Conservation (phyloP, 192 early-diverging fungal species). For the Gamsiella multidivaricata region DNA sequence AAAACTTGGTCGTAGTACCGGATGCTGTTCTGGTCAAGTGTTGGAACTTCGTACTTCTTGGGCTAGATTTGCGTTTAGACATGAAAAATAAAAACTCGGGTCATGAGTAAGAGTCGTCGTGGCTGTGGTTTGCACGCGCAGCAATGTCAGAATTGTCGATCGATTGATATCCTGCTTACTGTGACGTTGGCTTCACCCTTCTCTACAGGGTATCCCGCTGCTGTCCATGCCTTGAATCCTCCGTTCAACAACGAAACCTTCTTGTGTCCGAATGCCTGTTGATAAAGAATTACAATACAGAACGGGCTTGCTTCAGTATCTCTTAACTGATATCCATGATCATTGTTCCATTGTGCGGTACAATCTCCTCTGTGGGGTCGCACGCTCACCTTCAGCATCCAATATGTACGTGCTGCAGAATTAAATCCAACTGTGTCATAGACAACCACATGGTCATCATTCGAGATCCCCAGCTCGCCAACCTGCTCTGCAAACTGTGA, state of each 20-base stretch:
- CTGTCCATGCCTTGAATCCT: constrained; percentile 85
- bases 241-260: constrained; percentile 91
- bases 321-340: too few species aligned
- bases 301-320: too few species aligned
- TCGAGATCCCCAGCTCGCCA: constrained; percentile 80
- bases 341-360: too few species aligned
- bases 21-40: constrained; percentile 56
- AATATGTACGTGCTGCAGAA: constrained; percentile 89
- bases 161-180: constrained; percentile 35
- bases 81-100: background rate
- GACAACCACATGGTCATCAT: constrained; percentile 87
- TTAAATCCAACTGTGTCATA: constrained; percentile 88
- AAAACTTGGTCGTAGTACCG: constrained; percentile 61
- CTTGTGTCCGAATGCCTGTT: constrained; percentile 87
- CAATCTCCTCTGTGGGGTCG: too few species aligned
- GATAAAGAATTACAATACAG: too few species aligned
- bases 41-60: constrained; percentile 50
- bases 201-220: constrained; percentile 61
- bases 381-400: constrained; percentile 95
- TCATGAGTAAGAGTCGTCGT: too few species aligned
- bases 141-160: background rate
- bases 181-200: constrained; percentile 46
- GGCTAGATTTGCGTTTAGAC: background rate
- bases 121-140: too few species aligned
- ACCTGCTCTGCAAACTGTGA: constrained; percentile 79